Evolutionary conservation across 148 eudicot genomes (phyloP).

Genomic region (Selenicereus undatus): DNA sequence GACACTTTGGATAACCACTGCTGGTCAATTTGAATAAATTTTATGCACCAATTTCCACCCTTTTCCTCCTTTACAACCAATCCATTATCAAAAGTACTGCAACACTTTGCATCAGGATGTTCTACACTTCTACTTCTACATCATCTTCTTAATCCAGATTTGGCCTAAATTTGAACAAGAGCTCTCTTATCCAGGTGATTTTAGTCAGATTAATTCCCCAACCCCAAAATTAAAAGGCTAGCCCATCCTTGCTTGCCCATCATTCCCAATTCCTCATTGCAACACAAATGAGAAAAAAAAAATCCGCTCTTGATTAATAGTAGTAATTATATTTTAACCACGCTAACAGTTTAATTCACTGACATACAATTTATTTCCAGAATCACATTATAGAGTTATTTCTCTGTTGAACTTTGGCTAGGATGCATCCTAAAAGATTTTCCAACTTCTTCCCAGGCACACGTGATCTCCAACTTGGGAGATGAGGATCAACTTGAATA

Average conservation of each 20-base stretch:
- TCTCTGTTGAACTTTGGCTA: neutral
- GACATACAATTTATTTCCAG: neutral
- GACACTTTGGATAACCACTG: neutral
- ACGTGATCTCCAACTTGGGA: neutral
- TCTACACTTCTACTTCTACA: too few relatives aligned
- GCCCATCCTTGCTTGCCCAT: neutral
- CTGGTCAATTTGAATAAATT: neutral
- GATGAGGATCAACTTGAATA: neutral
- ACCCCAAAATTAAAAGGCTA: neutral
- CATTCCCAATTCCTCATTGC: neutral
- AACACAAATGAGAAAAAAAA: neutral
- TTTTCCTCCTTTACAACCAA: neutral
- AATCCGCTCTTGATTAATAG: neutral
- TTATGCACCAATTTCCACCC: neutral
- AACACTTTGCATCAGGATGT: too few relatives aligned
- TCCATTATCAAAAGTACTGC: neutral
- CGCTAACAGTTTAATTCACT: too few relatives aligned
- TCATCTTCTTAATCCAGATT: too few relatives aligned
- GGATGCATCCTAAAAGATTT: neutral
- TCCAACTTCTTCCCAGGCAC: neutral
- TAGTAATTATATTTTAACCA: too few relatives aligned
- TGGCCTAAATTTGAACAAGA: neutral
- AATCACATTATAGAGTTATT: neutral
- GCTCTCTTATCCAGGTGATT: neutral
- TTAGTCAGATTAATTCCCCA: neutral